Conservation (phyloP, 495 filamentous ascomycete genomes). For the Cercophora scortea region DNA sequence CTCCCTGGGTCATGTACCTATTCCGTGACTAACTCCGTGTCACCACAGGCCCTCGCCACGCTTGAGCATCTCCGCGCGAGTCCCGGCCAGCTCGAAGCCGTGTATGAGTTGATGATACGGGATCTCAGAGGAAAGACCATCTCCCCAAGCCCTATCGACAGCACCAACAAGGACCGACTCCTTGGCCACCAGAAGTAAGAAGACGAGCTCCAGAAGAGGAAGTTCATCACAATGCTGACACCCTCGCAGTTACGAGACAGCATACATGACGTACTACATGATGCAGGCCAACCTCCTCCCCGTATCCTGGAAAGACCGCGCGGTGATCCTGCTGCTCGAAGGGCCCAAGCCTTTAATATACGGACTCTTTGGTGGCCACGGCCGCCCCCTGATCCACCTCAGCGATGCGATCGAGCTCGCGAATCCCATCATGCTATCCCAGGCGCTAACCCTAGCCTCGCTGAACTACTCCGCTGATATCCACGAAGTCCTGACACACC, state of each 20-base stretch:
- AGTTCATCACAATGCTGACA: too few species aligned
- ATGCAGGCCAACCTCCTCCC: conserved; percentile 16
- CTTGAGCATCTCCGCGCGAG: conserved; percentile 12
- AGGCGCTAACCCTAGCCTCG: conserved; percentile 17
- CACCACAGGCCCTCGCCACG: conserved; percentile 14
- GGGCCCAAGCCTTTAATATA: conserved; percentile 16
- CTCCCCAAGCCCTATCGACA: conserved; percentile 17
- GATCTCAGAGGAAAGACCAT: conserved; percentile 12
- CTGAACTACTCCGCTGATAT: conserved; percentile 17
- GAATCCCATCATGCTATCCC: conserved; percentile 15
- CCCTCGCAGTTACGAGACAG: not conserved
- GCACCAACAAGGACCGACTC: conserved; percentile 4
- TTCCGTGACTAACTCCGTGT: not conserved
- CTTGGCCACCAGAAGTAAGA: conserved; percentile 17
- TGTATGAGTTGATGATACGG: conserved; percentile 12
- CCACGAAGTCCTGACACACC: conserved; percentile 15
- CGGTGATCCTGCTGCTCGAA: conserved; percentile 14
- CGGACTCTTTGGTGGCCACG: conserved; percentile 19
- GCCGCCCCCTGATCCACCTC: conserved; percentile 17
- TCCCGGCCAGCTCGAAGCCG: conserved; percentile 9
- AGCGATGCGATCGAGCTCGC: conserved; percentile 22
- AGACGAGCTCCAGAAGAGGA: too few species aligned
- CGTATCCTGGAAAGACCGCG: conserved; percentile 15
- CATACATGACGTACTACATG: conserved; percentile 27
- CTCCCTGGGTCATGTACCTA: too few species aligned